Evolutionary conservation across 2,329 filamentous ascomycete genomes (phyloP).

Genomic region (Cercospora sp.): DNA sequence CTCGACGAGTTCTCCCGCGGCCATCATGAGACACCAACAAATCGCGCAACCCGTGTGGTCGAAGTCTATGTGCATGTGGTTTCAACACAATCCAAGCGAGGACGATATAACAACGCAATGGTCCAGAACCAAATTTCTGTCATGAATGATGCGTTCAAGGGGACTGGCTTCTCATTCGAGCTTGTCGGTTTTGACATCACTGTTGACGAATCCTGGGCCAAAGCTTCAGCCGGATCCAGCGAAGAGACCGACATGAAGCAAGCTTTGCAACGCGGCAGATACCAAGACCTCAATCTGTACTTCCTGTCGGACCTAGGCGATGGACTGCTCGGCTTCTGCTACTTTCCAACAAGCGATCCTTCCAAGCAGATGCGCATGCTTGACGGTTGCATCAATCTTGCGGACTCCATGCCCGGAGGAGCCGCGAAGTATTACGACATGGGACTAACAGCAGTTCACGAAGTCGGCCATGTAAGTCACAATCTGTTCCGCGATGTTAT

Average conservation of each 20-base stretch:
- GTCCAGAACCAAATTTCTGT: conserved; percentile 36
- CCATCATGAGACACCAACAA: background rate
- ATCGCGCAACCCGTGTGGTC: background rate
- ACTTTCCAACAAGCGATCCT: conserved; percentile 33
- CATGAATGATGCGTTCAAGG: conserved; percentile 43
- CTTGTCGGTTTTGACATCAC: conserved; percentile 50
- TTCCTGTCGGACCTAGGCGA: conserved; percentile 52
- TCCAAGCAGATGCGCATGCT: conserved; percentile 44
- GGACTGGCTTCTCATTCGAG: conserved; percentile 52
- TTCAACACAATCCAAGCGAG: conserved; percentile 36
- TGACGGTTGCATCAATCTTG: conserved; percentile 56
- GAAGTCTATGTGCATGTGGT: conserved; percentile 45
- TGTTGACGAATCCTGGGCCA: conserved; percentile 55
- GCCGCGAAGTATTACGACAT: conserved; percentile 45
- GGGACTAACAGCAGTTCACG: conserved; percentile 28
- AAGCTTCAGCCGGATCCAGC: conserved; percentile 47
- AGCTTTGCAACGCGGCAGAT: conserved; percentile 52
- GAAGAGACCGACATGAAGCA: conserved; percentile 48
- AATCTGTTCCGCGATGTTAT: background rate
- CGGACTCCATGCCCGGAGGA: conserved; percentile 54
- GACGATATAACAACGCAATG: conserved; percentile 41
- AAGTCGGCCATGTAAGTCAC: conserved; percentile 6
- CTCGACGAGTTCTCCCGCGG: conserved; percentile 8
- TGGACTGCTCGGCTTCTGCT: conserved; percentile 14
- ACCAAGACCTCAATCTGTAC: conserved; percentile 56